Conservation (phyloP, 129 eudicot genomes). For the Arctium lappa region DNA sequence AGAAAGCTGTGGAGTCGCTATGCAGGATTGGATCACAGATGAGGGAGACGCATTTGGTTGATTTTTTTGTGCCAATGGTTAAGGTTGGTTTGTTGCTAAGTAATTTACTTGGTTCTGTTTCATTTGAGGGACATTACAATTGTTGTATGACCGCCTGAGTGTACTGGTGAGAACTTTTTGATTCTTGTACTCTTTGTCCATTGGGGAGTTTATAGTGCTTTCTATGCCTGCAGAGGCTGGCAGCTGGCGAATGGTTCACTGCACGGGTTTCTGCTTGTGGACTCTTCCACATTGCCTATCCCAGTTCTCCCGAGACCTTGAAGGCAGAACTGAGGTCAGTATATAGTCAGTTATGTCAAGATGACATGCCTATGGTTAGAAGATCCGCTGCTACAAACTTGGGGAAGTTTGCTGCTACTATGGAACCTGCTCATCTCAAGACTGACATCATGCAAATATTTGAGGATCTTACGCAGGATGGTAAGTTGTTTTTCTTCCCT, state of each 20-base stretch:
- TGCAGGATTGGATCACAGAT: constrained; percentile 89
- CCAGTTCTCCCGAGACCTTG: constrained; percentile 74
- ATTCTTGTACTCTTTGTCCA: not conserved
- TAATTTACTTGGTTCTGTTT: not conserved
- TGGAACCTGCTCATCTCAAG: constrained; percentile 84
- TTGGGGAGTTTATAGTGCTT: not conserved
- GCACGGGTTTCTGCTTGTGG: constrained; percentile 96
- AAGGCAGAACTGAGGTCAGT: constrained; percentile 82
- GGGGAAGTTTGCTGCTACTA: constrained; percentile 94
- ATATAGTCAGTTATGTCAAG: constrained; percentile 86
- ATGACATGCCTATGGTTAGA: constrained; percentile 99
- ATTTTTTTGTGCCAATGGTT: constrained; percentile 66
- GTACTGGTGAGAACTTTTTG: not conserved
- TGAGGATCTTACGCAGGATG: constrained; percentile 93
- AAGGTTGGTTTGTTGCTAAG: constrained; percentile 47
- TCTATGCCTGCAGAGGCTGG: constrained; percentile 54
- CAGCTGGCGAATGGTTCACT: constrained; percentile 97
- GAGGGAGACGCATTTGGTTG: constrained; percentile 85
- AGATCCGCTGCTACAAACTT: constrained; percentile 91
- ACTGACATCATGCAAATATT: constrained; percentile 89
- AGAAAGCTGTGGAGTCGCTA: constrained; percentile 81
- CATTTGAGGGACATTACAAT: not conserved
- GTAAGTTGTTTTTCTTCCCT: constrained; percentile 28
- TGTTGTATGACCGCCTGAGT: not conserved
- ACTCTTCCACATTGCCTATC: constrained; percentile 77